Evolutionary conservation across 1,139 yeast genomes (phyloP), one percentile per base, ranked within the genome.

Genomic region (Zygosaccharomyces pseudobailii): DNA sequence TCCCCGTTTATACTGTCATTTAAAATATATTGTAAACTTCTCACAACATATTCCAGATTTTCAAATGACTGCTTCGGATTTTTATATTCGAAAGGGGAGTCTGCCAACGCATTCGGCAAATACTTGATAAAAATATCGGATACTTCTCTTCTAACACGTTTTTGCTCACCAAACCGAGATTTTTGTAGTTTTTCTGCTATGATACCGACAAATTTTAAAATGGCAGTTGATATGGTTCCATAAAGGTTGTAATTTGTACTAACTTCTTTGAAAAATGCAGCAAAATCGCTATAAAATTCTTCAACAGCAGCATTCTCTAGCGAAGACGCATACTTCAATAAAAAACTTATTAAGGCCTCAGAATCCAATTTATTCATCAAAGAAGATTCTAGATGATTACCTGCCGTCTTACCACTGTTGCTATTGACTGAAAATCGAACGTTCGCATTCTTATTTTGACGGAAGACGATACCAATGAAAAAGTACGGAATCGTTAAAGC

Each of bases 271-370:
- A 86, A 71, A 57, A 87, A 88, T 5, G 65, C 67, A 38, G 79
- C 68, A 21, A 82, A 71, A 23, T 75, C 76, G 19, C 64, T 65
- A 83, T 90, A 88, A 23, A 87, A 74, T 50, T 89, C 96, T 48
- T 83, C 87, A 31, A 88, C 70, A 0, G 87, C 80, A 55, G 88
- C 95, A 52, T 75, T 76, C 52, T 87, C 95, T 36, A 90, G 70
- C 0, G 88, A 77, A 6, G 70, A 70, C 20, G 83, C 68, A 61
- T 89, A 89, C 0, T 68, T 70, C 6, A 80, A 73, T 31, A 65
- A 42, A 45, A 62, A 63, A 6, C 47, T 37, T 49, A 60, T 55
- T 8, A 59, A 28, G 2, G 47, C 40, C 10, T 47, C 39, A 2
- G 59, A 52, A 19, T 49, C 49, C 3, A 63, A 46, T 22, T 58